Percentiles rank a stretch among this genome's conserved stretches.
Evolutionary conservation across 495 filamentous ascomycete genomes (phyloP).

Genomic region (Penicillium daleae): DNA sequence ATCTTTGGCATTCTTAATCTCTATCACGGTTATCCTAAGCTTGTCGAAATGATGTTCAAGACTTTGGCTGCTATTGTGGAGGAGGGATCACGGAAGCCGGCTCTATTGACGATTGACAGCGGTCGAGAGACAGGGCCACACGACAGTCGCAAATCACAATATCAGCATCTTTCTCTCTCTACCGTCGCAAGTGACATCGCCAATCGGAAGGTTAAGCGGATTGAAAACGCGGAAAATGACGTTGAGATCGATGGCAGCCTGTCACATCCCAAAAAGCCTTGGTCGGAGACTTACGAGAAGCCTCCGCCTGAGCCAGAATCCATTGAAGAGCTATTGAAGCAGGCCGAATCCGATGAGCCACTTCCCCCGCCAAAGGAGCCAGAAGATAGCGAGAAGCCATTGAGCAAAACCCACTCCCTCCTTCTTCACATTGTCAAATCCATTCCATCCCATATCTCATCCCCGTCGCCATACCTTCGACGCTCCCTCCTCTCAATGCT

Average conservation of each 20-base stretch:
- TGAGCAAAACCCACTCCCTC: constrained; percentile 61
- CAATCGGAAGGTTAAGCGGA: constrained; percentile 42
- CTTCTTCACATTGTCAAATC: constrained; percentile 69
- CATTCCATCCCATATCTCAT: constrained; percentile 84
- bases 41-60: constrained; percentile 84
- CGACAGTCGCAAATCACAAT: constrained; percentile 46
- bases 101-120: constrained; percentile 54
- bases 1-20: constrained; percentile 90
- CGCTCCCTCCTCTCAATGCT: constrained; percentile 76
- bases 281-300: constrained; percentile 36
- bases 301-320: constrained; percentile 33
- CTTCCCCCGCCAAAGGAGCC: constrained; percentile 51
- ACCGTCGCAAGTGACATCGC: constrained; percentile 43
- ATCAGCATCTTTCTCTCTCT: constrained; percentile 41
- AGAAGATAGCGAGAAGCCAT: constrained; percentile 55
- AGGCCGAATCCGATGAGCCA: constrained; percentile 43
- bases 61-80: constrained; percentile 81
- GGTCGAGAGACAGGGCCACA: constrained; percentile 27
- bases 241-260: constrained; percentile 36
- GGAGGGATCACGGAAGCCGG: constrained; percentile 70
- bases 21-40: constrained; percentile 88
- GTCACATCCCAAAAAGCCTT: constrained; percentile 45
- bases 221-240: constrained; percentile 35
- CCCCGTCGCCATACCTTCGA: constrained; percentile 76
- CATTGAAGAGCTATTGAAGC: constrained; percentile 36